Base-by-base conservation (phyloP, 257 asterid species). In the Asclepias syriaca region DNA sequence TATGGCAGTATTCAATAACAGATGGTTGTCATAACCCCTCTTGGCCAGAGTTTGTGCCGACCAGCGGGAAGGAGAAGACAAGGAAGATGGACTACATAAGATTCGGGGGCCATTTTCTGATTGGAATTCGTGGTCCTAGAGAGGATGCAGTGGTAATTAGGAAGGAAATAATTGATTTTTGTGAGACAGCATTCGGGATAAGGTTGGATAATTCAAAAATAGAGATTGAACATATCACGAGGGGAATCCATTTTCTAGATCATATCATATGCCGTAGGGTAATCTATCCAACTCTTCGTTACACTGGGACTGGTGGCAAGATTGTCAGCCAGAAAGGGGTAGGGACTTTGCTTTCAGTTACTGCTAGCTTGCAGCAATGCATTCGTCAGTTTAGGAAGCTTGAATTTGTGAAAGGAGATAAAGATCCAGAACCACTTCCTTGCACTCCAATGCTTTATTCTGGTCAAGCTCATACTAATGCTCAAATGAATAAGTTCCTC, bases 31-130 rank as follows among this genome's bases (percentile, higher is more conserved):
- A 94, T 56, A 94, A 92, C 84, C 98, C 99, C 34, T 92, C 98
- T 53, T 94, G 99, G 98, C 99, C 99, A 0, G 99, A 94, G 80
- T 94, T 94, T 77, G 99, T 94, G 68, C 99, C 98, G 5, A 81
- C 98, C 0, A 84, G 97, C 78, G 99, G 99, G 73, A 86, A 79
- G 79, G 84, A 84, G 79, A 94, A 90, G 83, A 90, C 96, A 15
- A 83, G 95, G 60, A 94, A 86, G 77, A 94, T 94, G 99, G 96
- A 94, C 49, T 94, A 88, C 53, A 77, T 94, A 51, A 82, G 99
- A 70, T 88, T 74, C 43, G 97, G 90, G 10, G 96, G 97, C 11
- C 96, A 94, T 86, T 90, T 94, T 80, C 83, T 94, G 75, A 69
- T 91, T 40, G 98, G 98, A 18, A 86, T 94, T 66, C 82, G 99